Conservation (phyloP, 768 basidiomycete species). For the Lentinus tigrinus region DNA sequence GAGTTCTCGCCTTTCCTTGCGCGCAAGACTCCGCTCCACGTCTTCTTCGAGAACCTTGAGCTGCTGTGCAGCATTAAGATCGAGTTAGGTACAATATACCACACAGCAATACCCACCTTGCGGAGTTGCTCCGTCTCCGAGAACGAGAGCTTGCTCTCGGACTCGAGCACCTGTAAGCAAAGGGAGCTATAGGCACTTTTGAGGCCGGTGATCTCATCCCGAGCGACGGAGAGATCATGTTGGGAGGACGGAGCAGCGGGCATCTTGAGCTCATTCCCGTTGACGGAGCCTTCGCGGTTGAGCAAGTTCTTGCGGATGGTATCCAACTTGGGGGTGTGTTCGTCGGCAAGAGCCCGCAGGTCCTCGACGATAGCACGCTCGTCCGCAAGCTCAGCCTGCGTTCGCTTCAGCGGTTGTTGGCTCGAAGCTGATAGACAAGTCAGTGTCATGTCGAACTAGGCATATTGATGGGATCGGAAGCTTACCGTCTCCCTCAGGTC, state of each 20-base stretch:
- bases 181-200: slow-evolving; percentile 52
- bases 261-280: slow-evolving; percentile 37
- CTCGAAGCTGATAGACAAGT: slow-evolving; percentile 8
- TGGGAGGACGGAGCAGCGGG: slow-evolving; percentile 38
- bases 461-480: not conserved
- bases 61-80: slow-evolving; percentile 43
- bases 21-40: slow-evolving; percentile 57
- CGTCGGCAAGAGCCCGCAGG: slow-evolving; percentile 35
- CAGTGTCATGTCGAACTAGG: not conserved
- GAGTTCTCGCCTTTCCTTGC: slow-evolving; percentile 41
- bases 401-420: slow-evolving; percentile 24
- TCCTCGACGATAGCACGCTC: slow-evolving; percentile 32
- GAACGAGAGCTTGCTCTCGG: slow-evolving; percentile 70
- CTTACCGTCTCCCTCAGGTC: slow-evolving; percentile 20
- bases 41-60: slow-evolving; percentile 76
- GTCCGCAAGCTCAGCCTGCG: slow-evolving; percentile 30
- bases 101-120: slow-evolving; percentile 44
- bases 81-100: not conserved
- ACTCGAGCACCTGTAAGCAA: slow-evolving; percentile 51
- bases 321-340: slow-evolving; percentile 53
- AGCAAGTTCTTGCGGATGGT: slow-evolving; percentile 51
- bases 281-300: slow-evolving; percentile 56
- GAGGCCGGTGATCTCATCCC: slow-evolving; percentile 78
- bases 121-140: slow-evolving; percentile 72
- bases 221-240: slow-evolving; percentile 46